These are phyloP conservation scores for Suaeda aralocaspica DNA, from an alignment of 148 eudicot genomes.

Conservation along the genomic window DNA sequence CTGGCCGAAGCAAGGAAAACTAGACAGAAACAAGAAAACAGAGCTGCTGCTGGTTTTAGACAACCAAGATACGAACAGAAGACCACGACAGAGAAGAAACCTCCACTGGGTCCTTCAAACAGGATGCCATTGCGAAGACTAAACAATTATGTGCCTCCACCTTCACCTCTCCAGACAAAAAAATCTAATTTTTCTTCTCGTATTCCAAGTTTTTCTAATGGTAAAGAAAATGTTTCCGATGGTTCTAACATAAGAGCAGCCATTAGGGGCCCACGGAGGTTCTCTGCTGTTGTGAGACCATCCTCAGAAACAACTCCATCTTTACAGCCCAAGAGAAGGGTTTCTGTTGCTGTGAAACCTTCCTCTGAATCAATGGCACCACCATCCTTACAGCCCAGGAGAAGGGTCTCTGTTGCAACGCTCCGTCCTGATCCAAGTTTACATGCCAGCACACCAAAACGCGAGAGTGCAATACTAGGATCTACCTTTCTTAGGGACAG, in stretches of 20 bases:
- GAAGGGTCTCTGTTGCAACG: slow-evolving; percentile 64
- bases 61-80: slow-evolving; percentile 49
- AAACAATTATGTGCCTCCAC: slow-evolving; percentile 53
- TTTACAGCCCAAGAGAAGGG: slow-evolving; percentile 57
- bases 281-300: slow-evolving; percentile 59
- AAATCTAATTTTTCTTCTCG: slow-evolving; percentile 37
- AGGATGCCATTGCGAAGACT: slow-evolving; percentile 65
- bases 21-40: slow-evolving; percentile 64
- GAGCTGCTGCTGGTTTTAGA: slow-evolving; percentile 51
- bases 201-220: slow-evolving; percentile 29
- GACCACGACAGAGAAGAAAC: slow-evolving; percentile 44
- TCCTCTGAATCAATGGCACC: slow-evolving; percentile 1
- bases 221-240: slow-evolving; percentile 54
- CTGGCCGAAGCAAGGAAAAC: slow-evolving; percentile 72
- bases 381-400: slow-evolving; percentile 41
- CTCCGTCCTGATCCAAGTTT: slow-evolving; percentile 36
- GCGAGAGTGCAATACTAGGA: slow-evolving; percentile 41
- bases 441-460: slow-evolving; percentile 36
- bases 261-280: slow-evolving; percentile 49
- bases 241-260: slow-evolving; percentile 23
- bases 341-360: slow-evolving; percentile 55
- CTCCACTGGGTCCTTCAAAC: slow-evolving; percentile 68
- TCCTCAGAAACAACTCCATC: slow-evolving; percentile 34
- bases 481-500: slow-evolving; percentile 68
- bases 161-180: slow-evolving; percentile 37